Evolutionary conservation across 306 rosid species (phyloP).

Genomic region (Cucurbita moschata): DNA sequence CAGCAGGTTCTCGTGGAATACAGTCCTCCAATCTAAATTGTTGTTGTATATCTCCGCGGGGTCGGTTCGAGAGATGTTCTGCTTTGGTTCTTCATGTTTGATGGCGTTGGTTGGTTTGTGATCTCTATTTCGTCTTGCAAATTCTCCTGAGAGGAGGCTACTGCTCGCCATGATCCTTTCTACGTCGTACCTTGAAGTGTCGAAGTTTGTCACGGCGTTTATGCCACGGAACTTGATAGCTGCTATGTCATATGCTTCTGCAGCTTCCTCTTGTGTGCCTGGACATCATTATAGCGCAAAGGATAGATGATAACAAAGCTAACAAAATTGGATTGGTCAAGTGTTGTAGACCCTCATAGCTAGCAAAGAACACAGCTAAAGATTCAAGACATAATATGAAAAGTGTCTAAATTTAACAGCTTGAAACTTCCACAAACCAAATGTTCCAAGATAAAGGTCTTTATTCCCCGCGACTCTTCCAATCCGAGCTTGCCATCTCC

Average conservation of each 20-base stretch:
- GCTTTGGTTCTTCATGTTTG: constrained; percentile 16
- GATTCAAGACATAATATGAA: background rate
- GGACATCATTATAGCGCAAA: background rate
- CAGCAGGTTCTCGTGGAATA: constrained; percentile 15
- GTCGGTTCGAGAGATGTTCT: constrained; percentile 17
- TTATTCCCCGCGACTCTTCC: constrained; percentile 99
- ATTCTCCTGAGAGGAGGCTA: constrained; percentile 64
- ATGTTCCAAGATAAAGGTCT: constrained; percentile 95
- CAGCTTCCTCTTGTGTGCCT: constrained; percentile 99
- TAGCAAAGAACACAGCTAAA: background rate
- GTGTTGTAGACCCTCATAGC: background rate
- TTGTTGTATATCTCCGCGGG: constrained; percentile 11
- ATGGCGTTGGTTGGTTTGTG: constrained; percentile 14
- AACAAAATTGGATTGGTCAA: background rate
- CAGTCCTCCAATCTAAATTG: constrained; percentile 44
- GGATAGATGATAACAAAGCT: background rate
- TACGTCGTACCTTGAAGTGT: constrained; percentile 72
- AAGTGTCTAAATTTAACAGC: background rate
- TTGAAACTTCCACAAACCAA: constrained; percentile 36
- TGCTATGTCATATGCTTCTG: constrained; percentile 91
- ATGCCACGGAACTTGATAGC: constrained; percentile 87
- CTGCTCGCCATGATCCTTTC: constrained; percentile 83
- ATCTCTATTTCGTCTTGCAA: constrained; percentile 55
- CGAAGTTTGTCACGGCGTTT: constrained; percentile 85
- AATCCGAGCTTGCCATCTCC: constrained; percentile 99